Percentiles rank a stretch among this genome's conserved stretches.
Conservation (phyloP, 164 flowering plant species). For the Annona cherimola region DNA sequence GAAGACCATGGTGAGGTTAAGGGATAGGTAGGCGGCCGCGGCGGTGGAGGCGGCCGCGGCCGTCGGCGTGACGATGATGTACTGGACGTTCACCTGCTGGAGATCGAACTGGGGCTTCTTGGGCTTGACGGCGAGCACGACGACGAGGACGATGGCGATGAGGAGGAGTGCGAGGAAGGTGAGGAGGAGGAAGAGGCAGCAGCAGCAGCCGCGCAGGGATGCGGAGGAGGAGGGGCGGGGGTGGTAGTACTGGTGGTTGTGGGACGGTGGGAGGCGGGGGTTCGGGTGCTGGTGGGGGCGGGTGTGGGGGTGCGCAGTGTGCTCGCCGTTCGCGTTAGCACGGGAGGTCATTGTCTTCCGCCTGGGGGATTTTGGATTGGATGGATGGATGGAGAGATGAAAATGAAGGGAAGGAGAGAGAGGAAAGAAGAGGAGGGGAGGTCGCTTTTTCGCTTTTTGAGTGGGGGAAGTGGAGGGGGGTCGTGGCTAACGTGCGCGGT, state of each 20-base stretch:
- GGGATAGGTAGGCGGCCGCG: slow-evolving; percentile 46
- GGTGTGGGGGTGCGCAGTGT: background rate
- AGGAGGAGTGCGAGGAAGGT: slow-evolving; percentile 67
- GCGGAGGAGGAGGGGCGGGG: slow-evolving; percentile 44
- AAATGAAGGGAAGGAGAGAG: background rate
- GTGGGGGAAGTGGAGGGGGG: background rate
- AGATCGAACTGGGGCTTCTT: slow-evolving; percentile 90
- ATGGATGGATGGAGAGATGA: background rate
- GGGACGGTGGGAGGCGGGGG: background rate
- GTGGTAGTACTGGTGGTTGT: slow-evolving; percentile 18
- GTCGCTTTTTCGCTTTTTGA: background rate
- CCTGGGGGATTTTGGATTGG: background rate
- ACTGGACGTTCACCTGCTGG: slow-evolving; percentile 82
- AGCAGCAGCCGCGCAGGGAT: slow-evolving; percentile 87
- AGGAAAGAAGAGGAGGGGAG: background rate
- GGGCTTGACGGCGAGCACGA: slow-evolving; percentile 84
- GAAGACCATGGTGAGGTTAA: slow-evolving; percentile 65
- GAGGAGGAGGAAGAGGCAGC: slow-evolving; percentile 89
- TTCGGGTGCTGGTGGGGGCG: background rate
- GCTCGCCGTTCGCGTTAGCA: slow-evolving; percentile 23
- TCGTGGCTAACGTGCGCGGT: background rate
- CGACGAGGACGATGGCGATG: slow-evolving; percentile 63
- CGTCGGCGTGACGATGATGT: slow-evolving; percentile 58
- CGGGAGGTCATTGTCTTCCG: slow-evolving; percentile 11
- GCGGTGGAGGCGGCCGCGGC: slow-evolving; percentile 20